Base-by-base conservation (phyloP, 2,329 filamentous ascomycete species). In the Penicillium palitans region DNA sequence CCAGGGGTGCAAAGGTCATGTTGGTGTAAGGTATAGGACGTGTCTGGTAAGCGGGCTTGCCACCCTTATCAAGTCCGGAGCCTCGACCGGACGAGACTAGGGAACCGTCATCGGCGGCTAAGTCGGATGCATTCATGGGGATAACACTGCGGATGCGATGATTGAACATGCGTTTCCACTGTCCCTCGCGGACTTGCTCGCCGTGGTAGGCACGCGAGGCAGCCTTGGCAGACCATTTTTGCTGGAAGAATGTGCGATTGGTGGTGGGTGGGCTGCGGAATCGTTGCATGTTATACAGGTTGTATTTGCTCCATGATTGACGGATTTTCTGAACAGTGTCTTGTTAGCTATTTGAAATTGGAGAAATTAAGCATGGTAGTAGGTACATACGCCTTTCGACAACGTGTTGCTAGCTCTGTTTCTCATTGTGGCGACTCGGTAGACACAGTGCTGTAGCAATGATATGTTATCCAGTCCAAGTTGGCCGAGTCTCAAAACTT, bases 221-320 rank as follows among this genome's bases (percentile, higher is more conserved):
- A 24, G 92, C 87, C 78, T 99, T 99, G 70, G 93, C 90, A 1
- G 79, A 77, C 93, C 93, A 99, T 88, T 99, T 99, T 79, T 98
- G 93, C 82, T 98, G 93, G 84, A 96, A 99, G 79, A 95, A 96
- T 45, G 93, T 97, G 61, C 79, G 70, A 33, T 72, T 69, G 61
- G 67, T 71, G 58, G 79, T 76, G 17, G 68, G 72, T 19, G 83
- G 84, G 2, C 75, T 70, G 44, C 69, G 77, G 35, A 84, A 70
- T 66, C 84, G 83, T 51, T 81, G 79, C 65, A 99, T 79, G 79
- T 97, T 97, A 85, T 90, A 99, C 63, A 99, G 83, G 74, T 96
- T 96, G 83, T 91, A 92, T 80, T 96, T 96, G 82, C 91, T 96
- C 95, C 93, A 97, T 81, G 92, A 91, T 81, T 95, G 90, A 70